Evolutionary conservation across 164 flowering plant species (phyloP).

Genomic region (Liquidambar formosana): DNA sequence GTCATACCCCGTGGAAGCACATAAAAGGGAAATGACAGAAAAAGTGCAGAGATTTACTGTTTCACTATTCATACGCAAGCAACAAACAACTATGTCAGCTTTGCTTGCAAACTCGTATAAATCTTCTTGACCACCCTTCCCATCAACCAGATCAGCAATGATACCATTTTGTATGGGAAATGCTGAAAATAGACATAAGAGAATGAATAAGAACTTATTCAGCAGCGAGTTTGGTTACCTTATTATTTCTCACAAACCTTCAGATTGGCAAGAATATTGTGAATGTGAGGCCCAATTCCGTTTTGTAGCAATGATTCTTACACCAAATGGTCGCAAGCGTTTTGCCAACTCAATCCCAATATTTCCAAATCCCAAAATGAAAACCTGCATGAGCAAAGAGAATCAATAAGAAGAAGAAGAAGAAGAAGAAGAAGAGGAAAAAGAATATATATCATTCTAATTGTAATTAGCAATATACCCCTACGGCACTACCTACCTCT

Average conservation of each 20-base stretch:
- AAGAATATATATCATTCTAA: no score
- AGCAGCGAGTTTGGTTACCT: background rate
- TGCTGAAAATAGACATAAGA: constrained; percentile 22
- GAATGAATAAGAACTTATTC: constrained; percentile 6
- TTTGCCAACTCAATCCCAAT: constrained; percentile 84
- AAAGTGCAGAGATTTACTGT: constrained; percentile 49
- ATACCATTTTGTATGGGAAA: constrained; percentile 21
- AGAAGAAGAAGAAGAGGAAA: no score
- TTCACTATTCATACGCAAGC: constrained; percentile 65
- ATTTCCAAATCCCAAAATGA: constrained; percentile 82
- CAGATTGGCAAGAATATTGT: constrained; percentile 20
- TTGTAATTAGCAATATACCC: background rate
- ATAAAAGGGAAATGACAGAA: background rate
- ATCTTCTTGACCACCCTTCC: constrained; percentile 71
- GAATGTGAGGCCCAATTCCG: constrained; percentile 59
- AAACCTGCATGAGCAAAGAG: constrained; percentile 51
- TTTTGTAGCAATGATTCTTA: constrained; percentile 82
- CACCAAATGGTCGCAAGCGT: constrained; percentile 85
- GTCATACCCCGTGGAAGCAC: background rate
- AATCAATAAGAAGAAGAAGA: background rate
- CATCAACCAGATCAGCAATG: constrained; percentile 60
- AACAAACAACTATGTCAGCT: constrained; percentile 80
- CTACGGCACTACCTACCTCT: no score
- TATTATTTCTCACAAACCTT: constrained; percentile 33
- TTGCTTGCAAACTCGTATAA: constrained; percentile 62